phyloP scores from a whole-genome alignment of 306 rosid species.

The Sindora glabra region DNA sequence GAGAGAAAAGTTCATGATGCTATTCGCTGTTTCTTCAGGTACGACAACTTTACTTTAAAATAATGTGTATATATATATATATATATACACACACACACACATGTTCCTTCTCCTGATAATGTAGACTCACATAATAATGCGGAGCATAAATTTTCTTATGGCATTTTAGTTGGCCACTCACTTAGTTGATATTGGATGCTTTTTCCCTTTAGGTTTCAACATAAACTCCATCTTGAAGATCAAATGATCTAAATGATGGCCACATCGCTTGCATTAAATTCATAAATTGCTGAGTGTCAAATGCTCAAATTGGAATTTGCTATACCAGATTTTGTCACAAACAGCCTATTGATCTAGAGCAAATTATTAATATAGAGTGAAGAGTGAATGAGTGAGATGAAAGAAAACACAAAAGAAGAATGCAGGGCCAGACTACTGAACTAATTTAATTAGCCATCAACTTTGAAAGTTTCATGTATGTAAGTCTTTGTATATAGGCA shows the following conservation, averaged over 20 bases:
- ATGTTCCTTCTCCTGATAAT: too few species aligned
- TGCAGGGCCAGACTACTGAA: not conserved
- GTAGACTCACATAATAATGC: not conserved
- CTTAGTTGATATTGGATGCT: not conserved
- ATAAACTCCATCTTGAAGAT: not conserved
- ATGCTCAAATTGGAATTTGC: too few species aligned
- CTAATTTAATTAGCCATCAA: not conserved
- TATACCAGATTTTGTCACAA: too few species aligned
- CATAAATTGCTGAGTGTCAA: not conserved
- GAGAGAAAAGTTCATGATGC: slow-evolving; percentile 79
- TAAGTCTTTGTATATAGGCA: not conserved
- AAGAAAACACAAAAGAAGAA: not conserved
- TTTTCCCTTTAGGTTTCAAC: slow-evolving; percentile 7
- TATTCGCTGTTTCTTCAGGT: slow-evolving; percentile 89
- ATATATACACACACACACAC: not conserved
- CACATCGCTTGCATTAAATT: not conserved
- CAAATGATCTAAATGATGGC: not conserved
- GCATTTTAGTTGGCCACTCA: slow-evolving; percentile 1
- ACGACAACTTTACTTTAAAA: not conserved
- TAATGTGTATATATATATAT: not conserved
- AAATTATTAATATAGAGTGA: slow-evolving; percentile 2
- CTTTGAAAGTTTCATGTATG: slow-evolving; percentile 1
- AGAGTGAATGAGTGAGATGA: not conserved
- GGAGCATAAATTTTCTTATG: not conserved
- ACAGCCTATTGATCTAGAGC: not conserved